Evolutionary conservation across 805 yeast species (phyloP).

Genomic region (Teunomyces stri): DNA sequence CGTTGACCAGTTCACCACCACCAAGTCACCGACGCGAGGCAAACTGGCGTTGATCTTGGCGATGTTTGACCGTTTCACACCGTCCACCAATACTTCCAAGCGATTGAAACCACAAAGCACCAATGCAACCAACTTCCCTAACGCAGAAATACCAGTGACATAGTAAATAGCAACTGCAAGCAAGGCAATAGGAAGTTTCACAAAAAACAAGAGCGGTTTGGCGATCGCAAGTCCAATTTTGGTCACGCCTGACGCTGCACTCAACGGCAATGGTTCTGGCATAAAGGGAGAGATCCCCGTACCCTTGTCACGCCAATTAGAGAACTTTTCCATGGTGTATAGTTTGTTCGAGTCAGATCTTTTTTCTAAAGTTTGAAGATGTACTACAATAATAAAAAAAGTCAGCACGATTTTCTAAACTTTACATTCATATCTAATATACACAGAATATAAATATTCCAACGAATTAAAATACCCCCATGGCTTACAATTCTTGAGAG

Average conservation of each 20-base stretch:
- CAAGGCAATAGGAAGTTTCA: constrained; percentile 31
- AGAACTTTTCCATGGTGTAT: constrained; percentile 69
- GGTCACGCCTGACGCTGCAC: constrained; percentile 4
- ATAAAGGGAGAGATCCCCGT: constrained; percentile 92
- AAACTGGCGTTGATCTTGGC: constrained; percentile 26
- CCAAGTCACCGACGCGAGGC: constrained; percentile 47
- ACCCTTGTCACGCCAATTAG: constrained; percentile 83
- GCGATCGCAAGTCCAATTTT: constrained; percentile 8
- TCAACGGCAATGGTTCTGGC: constrained; percentile 44
- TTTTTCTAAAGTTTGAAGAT: background rate
- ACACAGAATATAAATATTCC: constrained; percentile 9
- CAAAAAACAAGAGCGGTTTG: constrained; percentile 12
- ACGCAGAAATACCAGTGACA: constrained; percentile 16
- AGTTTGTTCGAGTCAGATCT: background rate
- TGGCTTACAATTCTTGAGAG: constrained; percentile 54
- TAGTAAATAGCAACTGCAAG: constrained; percentile 23
- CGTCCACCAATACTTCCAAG: constrained; percentile 44
- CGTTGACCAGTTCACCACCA: constrained; percentile 55
- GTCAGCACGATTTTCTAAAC: constrained; percentile 6
- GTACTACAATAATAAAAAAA: too few relatives aligned
- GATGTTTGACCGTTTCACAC: constrained; percentile 45
- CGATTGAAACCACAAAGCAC: constrained; percentile 36
- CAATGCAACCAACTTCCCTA: constrained; percentile 19
- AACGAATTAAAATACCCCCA: constrained; percentile 2
- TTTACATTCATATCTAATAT: constrained; percentile 14